A percentile compares a stretch with the other conserved stretches of the same genome.
Conservation (phyloP, 345 rosid species). For the Noccaea caerulescens region DNA sequence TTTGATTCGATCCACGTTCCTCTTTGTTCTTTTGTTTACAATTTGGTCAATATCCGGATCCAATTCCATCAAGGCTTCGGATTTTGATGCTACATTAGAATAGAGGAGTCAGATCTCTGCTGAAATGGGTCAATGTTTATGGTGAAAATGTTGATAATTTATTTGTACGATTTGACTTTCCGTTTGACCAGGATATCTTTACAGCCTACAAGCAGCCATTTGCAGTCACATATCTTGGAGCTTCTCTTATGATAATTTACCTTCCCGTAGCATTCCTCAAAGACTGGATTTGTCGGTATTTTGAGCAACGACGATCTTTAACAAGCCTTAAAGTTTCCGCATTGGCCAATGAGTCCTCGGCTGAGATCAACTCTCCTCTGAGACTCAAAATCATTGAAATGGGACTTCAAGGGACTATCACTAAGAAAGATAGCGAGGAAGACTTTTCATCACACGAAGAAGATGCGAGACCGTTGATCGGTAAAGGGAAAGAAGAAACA, state of each 20-base stretch:
- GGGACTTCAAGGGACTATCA: slow-evolving; percentile 72
- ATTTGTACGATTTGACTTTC: slow-evolving; percentile 23
- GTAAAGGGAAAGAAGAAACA: slow-evolving; percentile 61
- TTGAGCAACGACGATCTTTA: slow-evolving; percentile 54
- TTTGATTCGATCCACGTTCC: not conserved
- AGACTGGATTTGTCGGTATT: slow-evolving; percentile 72
- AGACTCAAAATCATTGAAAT: slow-evolving; percentile 65
- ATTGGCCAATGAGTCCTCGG: slow-evolving; percentile 50
- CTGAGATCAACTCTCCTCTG: slow-evolving; percentile 62
- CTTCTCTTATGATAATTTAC: slow-evolving; percentile 96
- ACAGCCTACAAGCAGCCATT: slow-evolving; percentile 92
- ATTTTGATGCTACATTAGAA: not conserved
- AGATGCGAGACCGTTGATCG: slow-evolving; percentile 71
- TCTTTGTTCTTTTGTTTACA: not conserved
- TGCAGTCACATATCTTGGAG: slow-evolving; percentile 99
- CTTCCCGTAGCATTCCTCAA: slow-evolving; percentile 88
- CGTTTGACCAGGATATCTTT: slow-evolving; percentile 75
- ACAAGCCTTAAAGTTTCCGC: slow-evolving; percentile 55
- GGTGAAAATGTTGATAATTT: not conserved
- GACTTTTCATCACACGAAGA: slow-evolving; percentile 66
- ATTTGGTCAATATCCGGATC: slow-evolving; percentile 22
- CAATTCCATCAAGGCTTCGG: not conserved
- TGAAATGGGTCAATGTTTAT: slow-evolving; percentile 15
- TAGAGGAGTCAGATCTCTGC: slow-evolving; percentile 39
- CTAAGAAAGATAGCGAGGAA: slow-evolving; percentile 75